A percentile compares a stretch with the other conserved stretches of the same genome.
These are phyloP conservation scores for Epichloe uncinata DNA, from an alignment of 2,329 filamentous ascomycete genomes.

Conservation along the genomic window DNA sequence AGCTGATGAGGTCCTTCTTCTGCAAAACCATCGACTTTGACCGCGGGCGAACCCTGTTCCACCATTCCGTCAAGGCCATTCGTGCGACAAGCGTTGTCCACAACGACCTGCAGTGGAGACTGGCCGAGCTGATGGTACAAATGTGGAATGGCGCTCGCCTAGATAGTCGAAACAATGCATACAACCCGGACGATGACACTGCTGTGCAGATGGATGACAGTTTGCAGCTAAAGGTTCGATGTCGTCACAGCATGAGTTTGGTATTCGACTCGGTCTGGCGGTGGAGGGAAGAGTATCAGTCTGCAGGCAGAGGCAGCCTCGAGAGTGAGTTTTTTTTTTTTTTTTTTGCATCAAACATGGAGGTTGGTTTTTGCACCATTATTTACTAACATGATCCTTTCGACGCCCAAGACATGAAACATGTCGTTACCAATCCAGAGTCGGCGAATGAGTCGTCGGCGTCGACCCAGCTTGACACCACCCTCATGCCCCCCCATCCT, in stretches of 20 bases:
- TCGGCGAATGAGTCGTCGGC: conserved; percentile 61
- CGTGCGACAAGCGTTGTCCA: conserved; percentile 60
- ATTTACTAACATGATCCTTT: conserved; percentile 1
- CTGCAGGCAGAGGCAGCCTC: conserved; percentile 53
- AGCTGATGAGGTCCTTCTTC: conserved; percentile 67
- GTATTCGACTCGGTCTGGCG: conserved; percentile 79
- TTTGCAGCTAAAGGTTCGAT: conserved; percentile 69
- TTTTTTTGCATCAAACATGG: too few relatives aligned
- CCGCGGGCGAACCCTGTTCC: conserved; percentile 54
- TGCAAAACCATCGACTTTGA: conserved; percentile 57
- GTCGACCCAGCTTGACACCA: conserved; percentile 49
- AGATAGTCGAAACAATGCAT: conserved; percentile 32
- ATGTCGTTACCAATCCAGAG: conserved; percentile 67
- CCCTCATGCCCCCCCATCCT: conserved; percentile 32
- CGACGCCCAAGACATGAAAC: conserved; percentile 51
- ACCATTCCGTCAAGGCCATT: conserved; percentile 56
- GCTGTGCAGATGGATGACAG: conserved; percentile 50
- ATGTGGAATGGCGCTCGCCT: conserved; percentile 64
- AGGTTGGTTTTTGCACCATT: background rate
- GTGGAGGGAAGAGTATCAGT: conserved; percentile 69
- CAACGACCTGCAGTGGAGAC: conserved; percentile 67
- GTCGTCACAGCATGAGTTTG: conserved; percentile 72
- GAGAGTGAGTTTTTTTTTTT: conserved; percentile 44
- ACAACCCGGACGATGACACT: conserved; percentile 34
- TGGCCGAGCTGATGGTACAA: conserved; percentile 77